Base-by-base conservation (phyloP, 495 filamentous ascomycete genomes). In the Penicillium coffeae region DNA sequence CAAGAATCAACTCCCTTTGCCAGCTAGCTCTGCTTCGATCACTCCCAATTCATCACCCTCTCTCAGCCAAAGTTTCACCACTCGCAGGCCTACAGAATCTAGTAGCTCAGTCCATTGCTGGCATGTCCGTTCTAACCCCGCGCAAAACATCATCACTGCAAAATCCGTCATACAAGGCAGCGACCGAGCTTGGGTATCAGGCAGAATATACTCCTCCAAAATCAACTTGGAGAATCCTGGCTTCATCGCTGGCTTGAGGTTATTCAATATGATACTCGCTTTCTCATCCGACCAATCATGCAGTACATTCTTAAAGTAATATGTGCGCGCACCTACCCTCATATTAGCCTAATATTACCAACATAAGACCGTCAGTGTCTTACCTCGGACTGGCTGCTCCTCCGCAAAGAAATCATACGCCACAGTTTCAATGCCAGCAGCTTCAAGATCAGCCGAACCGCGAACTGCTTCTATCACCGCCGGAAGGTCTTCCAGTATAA, bases 271-370 rank as follows among this genome's bases (percentile, higher is more conserved):
- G 25, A 46, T 48, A 2, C 48, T 39, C 16, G 63, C 68, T 32
- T 58, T 57, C 15, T 75, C 67, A 40, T 78, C 72, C 1, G 65
- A 62, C 70, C 71, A 77, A 54, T 78, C 73, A 35, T 79, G 74
- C 8, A 81, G 47, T 14, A 79, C 57, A 21, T 64, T 59, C 15
- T 73, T 71, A 25, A 77, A 46, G 45, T 76, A 79, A 46, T 79
- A 79, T 0, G 58, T 59, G 13, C 65, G 64, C 2, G 76, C 68
- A 38, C 13, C 21, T 18, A 40, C n/a, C 30, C 16, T 13, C 3
- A 42, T 21, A 15, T 9, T 38, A 13, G 20, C 8, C 21, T 21
- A 50, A 48, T 18, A 9, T 9, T 16, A 39, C 15, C 19, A 3
- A 6, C 2, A 39, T 5, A 9, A n/a, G 2, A 39, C 13, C 8